Conservation (phyloP, 208 protist genomes). For the Leishmania guyanensis region DNA sequence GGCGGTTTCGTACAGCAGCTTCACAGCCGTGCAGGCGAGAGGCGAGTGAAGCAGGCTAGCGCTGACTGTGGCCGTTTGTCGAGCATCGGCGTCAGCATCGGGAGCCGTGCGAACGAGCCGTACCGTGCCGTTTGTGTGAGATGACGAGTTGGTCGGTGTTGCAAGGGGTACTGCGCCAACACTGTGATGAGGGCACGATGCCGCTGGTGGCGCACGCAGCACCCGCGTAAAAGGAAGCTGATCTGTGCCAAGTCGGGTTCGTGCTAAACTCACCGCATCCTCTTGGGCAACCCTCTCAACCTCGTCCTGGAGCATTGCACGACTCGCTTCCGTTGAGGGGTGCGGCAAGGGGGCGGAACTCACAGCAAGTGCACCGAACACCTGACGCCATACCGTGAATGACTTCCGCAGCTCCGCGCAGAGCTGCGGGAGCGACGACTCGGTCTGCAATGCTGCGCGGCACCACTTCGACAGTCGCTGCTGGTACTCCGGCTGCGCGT, state of each 20-base stretch:
- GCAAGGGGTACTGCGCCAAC: not conserved
- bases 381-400: conserved; percentile 19
- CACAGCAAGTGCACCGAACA: conserved; percentile 2
- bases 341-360: not conserved
- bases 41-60: conserved; percentile 18
- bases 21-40: conserved; percentile 33
- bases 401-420: conserved; percentile 8
- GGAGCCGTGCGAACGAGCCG: not conserved
- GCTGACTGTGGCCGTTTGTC: not conserved
- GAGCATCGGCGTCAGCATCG: not conserved
- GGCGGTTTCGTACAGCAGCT: conserved; percentile 55
- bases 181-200: not conserved
- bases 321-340: not conserved
- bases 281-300: not conserved
- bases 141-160: not conserved
- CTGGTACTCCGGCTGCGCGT: conserved; percentile 35
- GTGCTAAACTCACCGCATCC: not conserved
- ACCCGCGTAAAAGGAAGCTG: conserved; percentile 30
- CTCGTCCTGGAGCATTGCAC: not conserved
- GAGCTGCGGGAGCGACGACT: conserved; percentile 25
- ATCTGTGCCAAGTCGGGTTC: conserved; percentile 21
- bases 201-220: conserved; percentile 4
- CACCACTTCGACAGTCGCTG: conserved; percentile 66
- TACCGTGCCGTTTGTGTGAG: not conserved
- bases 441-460: conserved; percentile 34